Conservation (phyloP, 768 basidiomycete genomes). For the Trametes gibbosa region DNA sequence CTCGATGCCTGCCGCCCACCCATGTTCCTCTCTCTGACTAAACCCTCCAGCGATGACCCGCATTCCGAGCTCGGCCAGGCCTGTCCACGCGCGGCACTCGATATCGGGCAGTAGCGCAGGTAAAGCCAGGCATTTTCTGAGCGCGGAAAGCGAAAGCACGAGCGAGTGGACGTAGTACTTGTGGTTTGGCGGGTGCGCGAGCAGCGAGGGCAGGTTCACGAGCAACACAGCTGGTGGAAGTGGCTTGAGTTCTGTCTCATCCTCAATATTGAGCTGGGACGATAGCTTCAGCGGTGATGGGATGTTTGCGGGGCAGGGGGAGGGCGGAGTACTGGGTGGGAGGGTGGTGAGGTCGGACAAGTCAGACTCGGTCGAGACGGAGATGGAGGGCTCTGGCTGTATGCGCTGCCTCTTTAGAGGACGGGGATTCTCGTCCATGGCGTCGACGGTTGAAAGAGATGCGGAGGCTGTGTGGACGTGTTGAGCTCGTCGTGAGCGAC, state of each 20-base stretch:
- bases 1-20: conserved; percentile 51
- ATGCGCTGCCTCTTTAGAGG: conserved; percentile 18
- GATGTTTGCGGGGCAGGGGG: background rate
- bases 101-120: conserved; percentile 51
- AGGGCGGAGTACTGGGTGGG: conserved; percentile 2
- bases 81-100: conserved; percentile 72
- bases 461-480: background rate
- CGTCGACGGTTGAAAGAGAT: background rate
- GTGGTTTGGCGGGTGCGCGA: conserved; percentile 67
- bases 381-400: conserved; percentile 5
- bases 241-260: conserved; percentile 24
- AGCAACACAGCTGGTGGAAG: conserved; percentile 49
- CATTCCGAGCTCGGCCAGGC: conserved; percentile 67
- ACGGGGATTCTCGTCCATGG: conserved; percentile 6
- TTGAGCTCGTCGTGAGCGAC: background rate
- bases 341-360: conserved; percentile 12
- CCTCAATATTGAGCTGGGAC: background rate
- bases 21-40: conserved; percentile 33
- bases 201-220: conserved; percentile 56
- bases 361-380: background rate
- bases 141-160: conserved; percentile 50
- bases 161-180: conserved; percentile 52
- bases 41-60: conserved; percentile 49
- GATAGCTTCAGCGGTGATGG: background rate
- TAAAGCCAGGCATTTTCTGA: conserved; percentile 53